Evolutionary conservation across 495 filamentous ascomycete genomes (phyloP), one percentile per base, ranked within the genome.

Genomic region (Evernia prunastri): DNA sequence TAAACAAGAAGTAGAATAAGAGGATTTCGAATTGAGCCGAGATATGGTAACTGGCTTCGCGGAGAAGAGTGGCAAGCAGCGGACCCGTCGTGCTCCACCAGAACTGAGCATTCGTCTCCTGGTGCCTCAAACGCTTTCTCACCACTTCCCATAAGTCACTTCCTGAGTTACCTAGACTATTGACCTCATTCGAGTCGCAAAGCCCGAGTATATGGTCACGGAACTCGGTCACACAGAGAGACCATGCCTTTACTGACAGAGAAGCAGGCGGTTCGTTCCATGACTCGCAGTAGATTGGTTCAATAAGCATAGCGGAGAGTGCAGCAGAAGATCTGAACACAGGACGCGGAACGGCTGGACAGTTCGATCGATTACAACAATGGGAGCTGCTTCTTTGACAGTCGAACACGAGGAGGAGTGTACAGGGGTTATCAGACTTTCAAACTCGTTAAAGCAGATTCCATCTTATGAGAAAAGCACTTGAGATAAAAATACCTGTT

Each of bases 71-170:
- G 6, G 68, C 65, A 4, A 71, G 35, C 23, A 67, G 63, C 25
- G 23, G 33, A n/a, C 68, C 65, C 0, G 68, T 68, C n/a, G 61
- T 59, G 9, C 56, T 60, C 69, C 69, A 71, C 69, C 69, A 71
- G 10, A 58, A 37, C 31, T 47, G 58, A 12, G 47, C 47, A 18
- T 51, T 29, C 25, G 18, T 51, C 23, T 51, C 47, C 47, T 51
- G 2, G 25, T 51, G 47, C 47, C 29, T 15, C 47, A 51, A 51
- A 51, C 29, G 10, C 25, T 51, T 27, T 23, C 47, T 15, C 47
- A 51, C 29, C 47, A 29, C 25, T 29, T 15, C 7, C 47, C 47
- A 51, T 51, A 51, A 4, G 4, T 3, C 0, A 4, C 29, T 11
- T 29, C 3, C 47, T 1, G 47, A 27, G 0, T 15, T 25, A 15